phyloP scores from a whole-genome alignment of 1,284 basidiomycete species.

The Takashimella koratensis region DNA sequence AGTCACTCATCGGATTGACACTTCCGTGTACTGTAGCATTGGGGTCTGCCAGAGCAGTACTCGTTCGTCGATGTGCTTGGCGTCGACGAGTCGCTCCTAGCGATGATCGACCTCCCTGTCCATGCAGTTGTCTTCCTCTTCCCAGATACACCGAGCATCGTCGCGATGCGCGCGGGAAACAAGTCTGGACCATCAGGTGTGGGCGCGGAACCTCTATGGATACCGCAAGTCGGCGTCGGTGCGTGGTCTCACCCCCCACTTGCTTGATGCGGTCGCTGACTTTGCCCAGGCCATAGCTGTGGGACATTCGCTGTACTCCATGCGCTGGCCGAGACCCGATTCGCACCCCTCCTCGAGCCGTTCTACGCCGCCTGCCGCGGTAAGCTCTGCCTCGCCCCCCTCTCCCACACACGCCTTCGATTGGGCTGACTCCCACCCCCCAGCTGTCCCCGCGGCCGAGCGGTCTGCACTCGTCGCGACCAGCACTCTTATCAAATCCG shows the following conservation, averaged over 20 bases:
- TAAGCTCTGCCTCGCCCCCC: background rate
- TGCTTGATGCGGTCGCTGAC: background rate
- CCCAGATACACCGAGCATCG: slow-evolving; percentile 32
- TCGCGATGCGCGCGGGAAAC: slow-evolving; percentile 9
- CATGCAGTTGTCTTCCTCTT: slow-evolving; percentile 53
- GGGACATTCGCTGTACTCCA: slow-evolving; percentile 27
- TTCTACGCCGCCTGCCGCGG: slow-evolving; percentile 17
- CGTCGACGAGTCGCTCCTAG: slow-evolving; percentile 52
- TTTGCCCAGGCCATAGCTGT: slow-evolving; percentile 19
- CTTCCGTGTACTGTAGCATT: slow-evolving; percentile 9
- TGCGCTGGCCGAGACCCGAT: slow-evolving; percentile 14
- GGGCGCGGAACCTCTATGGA: slow-evolving; percentile 17
- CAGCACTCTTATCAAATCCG: slow-evolving; percentile 12
- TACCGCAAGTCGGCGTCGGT: slow-evolving; percentile 20
- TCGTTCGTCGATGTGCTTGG: slow-evolving; percentile 54
- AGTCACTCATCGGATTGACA: background rate
- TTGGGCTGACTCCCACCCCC: background rate
- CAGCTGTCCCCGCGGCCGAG: background rate
- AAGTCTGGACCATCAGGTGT: background rate
- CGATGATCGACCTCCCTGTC: slow-evolving; percentile 51
- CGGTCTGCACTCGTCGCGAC: slow-evolving; percentile 15
- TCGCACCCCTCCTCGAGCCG: slow-evolving; percentile 10
- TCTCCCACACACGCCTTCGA: background rate
- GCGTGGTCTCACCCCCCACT: background rate
- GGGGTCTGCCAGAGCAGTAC: slow-evolving; percentile 43